A percentile compares a stretch with the other conserved stretches of the same genome.
Conservation (phyloP, 345 rosid species). For the Brassica napus region DNA sequence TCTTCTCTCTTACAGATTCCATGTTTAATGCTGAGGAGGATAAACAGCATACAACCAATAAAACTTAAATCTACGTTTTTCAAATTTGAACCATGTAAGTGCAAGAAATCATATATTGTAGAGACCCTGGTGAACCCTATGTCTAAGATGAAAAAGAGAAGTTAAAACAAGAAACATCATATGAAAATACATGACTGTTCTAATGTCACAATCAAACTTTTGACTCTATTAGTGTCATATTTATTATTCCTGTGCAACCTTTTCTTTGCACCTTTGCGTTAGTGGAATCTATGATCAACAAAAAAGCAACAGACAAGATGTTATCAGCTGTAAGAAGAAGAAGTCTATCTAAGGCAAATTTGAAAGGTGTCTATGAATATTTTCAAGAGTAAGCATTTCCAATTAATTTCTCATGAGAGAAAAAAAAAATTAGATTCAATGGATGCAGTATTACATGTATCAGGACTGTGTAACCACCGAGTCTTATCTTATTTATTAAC, state of each 20-base stretch:
- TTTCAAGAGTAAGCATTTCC: slow-evolving; percentile 13
- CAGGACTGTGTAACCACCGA: slow-evolving; percentile 27
- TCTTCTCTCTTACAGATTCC: slow-evolving; percentile 25
- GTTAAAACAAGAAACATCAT: neutral
- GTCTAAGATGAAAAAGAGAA: slow-evolving; percentile 9
- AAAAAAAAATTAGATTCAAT: slow-evolving; percentile 3
- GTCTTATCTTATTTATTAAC: slow-evolving; percentile 17
- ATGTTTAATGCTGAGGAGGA: slow-evolving; percentile 6
- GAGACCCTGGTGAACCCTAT: neutral
- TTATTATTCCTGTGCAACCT: slow-evolving; percentile 29
- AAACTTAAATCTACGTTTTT: neutral
- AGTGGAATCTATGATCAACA: slow-evolving; percentile 30
- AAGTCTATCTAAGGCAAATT: slow-evolving; percentile 31
- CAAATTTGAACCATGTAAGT: slow-evolving; percentile 1
- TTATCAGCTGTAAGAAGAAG: slow-evolving; percentile 24
- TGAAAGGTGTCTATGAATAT: slow-evolving; percentile 22
- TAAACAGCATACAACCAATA: neutral
- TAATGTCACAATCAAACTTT: slow-evolving; percentile 38
- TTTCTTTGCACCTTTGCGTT: slow-evolving; percentile 24
- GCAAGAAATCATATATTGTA: slow-evolving; percentile 4
- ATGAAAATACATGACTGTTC: slow-evolving; percentile 24
- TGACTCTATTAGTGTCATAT: slow-evolving; percentile 10
- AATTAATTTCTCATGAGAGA: slow-evolving; percentile 11
- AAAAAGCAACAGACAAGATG: slow-evolving; percentile 35
- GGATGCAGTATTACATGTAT: slow-evolving; percentile 25